Conservation (phyloP, 352 stramenopile genomes). For the Phytopythium chamaehyphon region DNA sequence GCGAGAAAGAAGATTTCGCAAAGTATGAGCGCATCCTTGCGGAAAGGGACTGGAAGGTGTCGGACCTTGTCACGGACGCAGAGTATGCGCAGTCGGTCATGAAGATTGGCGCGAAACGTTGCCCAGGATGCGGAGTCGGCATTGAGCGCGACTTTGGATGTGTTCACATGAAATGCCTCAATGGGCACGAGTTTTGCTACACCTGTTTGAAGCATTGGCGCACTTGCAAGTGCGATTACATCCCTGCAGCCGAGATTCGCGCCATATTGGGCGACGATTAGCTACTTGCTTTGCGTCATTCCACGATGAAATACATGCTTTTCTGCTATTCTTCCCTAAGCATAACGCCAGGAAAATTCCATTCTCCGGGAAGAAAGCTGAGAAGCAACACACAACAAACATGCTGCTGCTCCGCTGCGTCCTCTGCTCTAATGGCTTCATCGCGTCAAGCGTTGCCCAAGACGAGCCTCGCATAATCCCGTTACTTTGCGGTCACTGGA, state of each 20-base stretch:
- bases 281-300: background rate
- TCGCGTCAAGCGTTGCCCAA: background rate
- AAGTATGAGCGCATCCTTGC: constrained; percentile 41
- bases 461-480: constrained; percentile 19
- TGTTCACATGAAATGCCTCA: constrained; percentile 71
- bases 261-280: constrained; percentile 45
- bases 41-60: constrained; percentile 56
- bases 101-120: constrained; percentile 57
- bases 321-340: too few species aligned
- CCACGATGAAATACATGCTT: background rate
- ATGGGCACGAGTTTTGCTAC: constrained; percentile 77
- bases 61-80: constrained; percentile 50
- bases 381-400: too few species aligned
- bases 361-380: too few species aligned
- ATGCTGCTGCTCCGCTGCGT: background rate
- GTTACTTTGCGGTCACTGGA: constrained; percentile 32
- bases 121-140: constrained; percentile 66
- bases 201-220: constrained; percentile 53
- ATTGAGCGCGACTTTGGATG: constrained; percentile 72
- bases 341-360: too few species aligned
- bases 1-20: constrained; percentile 20
- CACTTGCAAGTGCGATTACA: constrained; percentile 49
- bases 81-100: constrained; percentile 52
- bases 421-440: background rate
- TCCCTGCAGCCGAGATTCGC: constrained; percentile 47